Evolutionary conservation across 164 flowering plant species (phyloP).

Genomic region (Tinospora cordifolia): DNA sequence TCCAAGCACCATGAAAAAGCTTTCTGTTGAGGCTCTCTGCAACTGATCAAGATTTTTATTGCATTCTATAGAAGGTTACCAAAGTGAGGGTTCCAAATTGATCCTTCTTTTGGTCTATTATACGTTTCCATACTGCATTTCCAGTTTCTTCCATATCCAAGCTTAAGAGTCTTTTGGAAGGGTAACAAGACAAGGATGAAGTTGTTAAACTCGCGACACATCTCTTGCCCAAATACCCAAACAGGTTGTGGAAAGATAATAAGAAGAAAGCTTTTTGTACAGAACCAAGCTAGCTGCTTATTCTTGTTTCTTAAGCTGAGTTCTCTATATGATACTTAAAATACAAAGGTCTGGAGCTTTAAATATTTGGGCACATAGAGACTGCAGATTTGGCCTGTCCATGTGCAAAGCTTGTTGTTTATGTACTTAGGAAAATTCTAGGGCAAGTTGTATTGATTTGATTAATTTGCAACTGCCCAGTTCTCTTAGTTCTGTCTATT

Average conservation of each 20-base stretch:
- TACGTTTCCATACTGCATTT: slow-evolving; percentile 8
- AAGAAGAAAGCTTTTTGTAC: slow-evolving; percentile 15
- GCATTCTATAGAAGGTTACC: neutral
- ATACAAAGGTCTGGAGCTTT: slow-evolving; percentile 1
- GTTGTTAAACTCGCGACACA: slow-evolving; percentile 21
- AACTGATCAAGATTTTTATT: slow-evolving; percentile 22
- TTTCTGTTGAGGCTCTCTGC: slow-evolving; percentile 64
- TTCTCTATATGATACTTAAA: neutral
- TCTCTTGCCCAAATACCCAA: slow-evolving; percentile 16
- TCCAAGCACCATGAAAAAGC: slow-evolving; percentile 59
- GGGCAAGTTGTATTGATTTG: slow-evolving; percentile 5
- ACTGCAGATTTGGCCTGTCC: slow-evolving; percentile 13
- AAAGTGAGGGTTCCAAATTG: slow-evolving; percentile 11
- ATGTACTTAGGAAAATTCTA: neutral
- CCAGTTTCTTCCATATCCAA: slow-evolving; percentile 3
- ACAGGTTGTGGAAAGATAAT: slow-evolving; percentile 12
- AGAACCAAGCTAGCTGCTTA: slow-evolving; percentile 9
- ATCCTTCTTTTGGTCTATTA: slow-evolving; percentile 11
- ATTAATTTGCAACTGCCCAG: slow-evolving; percentile 10
- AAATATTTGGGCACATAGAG: slow-evolving; percentile 10
- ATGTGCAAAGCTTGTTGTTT: slow-evolving; percentile 7
- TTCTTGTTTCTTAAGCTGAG: slow-evolving; percentile 6
- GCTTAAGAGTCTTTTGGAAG: neutral
- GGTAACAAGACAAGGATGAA: slow-evolving; percentile 16
- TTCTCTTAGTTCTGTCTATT: neutral